Percentiles rank a stretch among this genome's conserved stretches.
These are phyloP conservation scores for Cryphonectria carpinicola DNA, from an alignment of 2,329 filamentous ascomycete species.

Conservation along the genomic window DNA sequence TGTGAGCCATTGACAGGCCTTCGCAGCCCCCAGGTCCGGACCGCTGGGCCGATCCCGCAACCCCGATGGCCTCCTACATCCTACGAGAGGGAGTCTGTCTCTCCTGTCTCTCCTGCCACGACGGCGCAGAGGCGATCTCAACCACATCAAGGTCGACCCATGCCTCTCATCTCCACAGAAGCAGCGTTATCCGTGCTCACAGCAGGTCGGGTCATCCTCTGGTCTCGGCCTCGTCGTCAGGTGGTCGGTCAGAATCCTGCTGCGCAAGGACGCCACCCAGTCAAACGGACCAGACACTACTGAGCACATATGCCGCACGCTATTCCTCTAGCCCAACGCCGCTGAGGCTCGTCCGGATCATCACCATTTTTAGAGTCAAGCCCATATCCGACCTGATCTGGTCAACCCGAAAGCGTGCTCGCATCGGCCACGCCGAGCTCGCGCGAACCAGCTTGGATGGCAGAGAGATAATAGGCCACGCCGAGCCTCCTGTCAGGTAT, in stretches of 20 bases:
- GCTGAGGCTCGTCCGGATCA: neutral
- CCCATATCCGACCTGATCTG: neutral
- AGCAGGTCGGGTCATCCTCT: neutral
- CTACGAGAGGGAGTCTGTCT: neutral
- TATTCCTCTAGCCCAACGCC: neutral
- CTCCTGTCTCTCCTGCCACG: neutral
- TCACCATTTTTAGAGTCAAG: neutral
- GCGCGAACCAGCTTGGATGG: neutral
- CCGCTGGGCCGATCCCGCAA: neutral
- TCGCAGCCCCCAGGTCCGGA: neutral
- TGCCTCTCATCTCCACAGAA: neutral
- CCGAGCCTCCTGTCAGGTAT: neutral
- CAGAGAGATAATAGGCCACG: neutral
- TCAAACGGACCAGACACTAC: constrained; percentile 2
- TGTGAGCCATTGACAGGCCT: neutral
- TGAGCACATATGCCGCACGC: constrained; percentile 2
- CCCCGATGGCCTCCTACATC: neutral
- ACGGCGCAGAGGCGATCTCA: neutral
- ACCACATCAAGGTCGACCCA: neutral
- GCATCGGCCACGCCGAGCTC: neutral
- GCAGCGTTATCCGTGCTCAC: neutral
- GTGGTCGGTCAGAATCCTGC: neutral
- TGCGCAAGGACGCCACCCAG: neutral
- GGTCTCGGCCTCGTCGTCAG: neutral
- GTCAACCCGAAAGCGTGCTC: neutral